Conservation (phyloP, 805 yeast genomes). For the Suhomyces faveliae region DNA sequence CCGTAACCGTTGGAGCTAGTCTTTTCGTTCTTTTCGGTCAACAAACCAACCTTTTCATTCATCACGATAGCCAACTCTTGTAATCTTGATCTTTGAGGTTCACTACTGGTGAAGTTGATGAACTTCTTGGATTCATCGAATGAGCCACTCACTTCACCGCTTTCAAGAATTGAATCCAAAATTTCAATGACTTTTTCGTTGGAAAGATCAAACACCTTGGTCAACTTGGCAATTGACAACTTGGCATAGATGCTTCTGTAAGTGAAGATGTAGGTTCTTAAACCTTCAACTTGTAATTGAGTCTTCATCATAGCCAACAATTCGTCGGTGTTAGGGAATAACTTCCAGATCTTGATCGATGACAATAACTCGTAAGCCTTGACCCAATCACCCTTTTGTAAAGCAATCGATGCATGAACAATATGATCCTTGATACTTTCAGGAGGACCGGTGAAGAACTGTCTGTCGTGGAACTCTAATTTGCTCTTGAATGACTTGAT, state of each 20-base stretch:
- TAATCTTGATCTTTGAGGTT: constrained; percentile 76
- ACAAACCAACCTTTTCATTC: constrained; percentile 74
- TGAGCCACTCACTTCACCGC: constrained; percentile 73
- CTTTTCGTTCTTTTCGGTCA: constrained; percentile 83
- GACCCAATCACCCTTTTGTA: constrained; percentile 89
- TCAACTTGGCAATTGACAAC: constrained; percentile 64
- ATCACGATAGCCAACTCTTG: constrained; percentile 85
- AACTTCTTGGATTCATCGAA: constrained; percentile 64
- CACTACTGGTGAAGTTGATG: constrained; percentile 63
- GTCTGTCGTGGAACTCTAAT: constrained; percentile 90
- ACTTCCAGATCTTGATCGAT: constrained; percentile 81
- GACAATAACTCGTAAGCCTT: constrained; percentile 68
- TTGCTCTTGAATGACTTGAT: constrained; percentile 87
- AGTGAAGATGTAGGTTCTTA: constrained; percentile 88
- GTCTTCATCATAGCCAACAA: constrained; percentile 70
- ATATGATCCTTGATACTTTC: constrained; percentile 93
- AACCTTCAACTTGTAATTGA: constrained; percentile 84
- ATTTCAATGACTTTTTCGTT: constrained; percentile 57
- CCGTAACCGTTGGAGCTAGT: constrained; percentile 73
- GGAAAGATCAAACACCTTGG: constrained; percentile 64
- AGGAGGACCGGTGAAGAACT: constrained; percentile 95
- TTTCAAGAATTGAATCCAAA: constrained; percentile 71
- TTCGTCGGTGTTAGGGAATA: constrained; percentile 66
- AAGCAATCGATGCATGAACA: constrained; percentile 85
- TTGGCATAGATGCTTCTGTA: constrained; percentile 75